Percentiles rank a stretch among this genome's conserved stretches.
These are phyloP conservation scores for Filobasidium uniguttulatum DNA, from an alignment of 1,284 basidiomycete genomes.

Conservation along the genomic window DNA sequence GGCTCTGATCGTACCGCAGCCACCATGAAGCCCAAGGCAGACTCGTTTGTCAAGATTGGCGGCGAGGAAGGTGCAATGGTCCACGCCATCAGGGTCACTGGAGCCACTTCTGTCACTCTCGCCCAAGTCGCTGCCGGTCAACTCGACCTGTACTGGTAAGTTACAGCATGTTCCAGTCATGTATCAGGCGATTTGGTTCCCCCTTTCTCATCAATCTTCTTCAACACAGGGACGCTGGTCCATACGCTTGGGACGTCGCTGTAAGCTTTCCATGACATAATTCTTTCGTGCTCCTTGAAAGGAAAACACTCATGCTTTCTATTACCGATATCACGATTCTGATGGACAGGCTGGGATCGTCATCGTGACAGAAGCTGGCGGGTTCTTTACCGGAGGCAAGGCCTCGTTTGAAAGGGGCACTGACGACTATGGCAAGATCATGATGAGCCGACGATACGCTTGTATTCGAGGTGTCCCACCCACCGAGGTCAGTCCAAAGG, in stretches of 20 bases:
- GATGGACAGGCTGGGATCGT: conserved; percentile 58
- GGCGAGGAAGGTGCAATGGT: conserved; percentile 76
- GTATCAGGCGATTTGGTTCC: neutral
- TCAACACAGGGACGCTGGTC: conserved; percentile 22
- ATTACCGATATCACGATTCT: neutral
- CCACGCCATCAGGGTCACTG: conserved; percentile 58
- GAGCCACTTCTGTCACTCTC: conserved; percentile 33
- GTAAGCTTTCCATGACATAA: no score
- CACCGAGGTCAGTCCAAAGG: conserved; percentile 1
- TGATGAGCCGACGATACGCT: conserved; percentile 59
- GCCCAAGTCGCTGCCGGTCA: conserved; percentile 69
- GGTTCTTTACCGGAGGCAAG: conserved; percentile 52
- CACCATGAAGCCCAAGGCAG: conserved; percentile 51
- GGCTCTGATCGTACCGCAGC: conserved; percentile 60
- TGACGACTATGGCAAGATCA: conserved; percentile 46
- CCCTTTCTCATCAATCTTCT: no score
- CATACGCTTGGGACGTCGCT: conserved; percentile 66
- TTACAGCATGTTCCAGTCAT: no score
- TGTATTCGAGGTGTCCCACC: conserved; percentile 6
- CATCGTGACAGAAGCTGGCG: conserved; percentile 78
- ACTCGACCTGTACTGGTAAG: conserved; percentile 52
- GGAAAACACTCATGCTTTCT: neutral
- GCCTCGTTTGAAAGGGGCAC: conserved; percentile 36
- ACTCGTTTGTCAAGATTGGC: conserved; percentile 58
- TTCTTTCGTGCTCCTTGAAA: no score